Percentiles rank a stretch among this genome's conserved stretches.
These are phyloP conservation scores for Pseudogymnoascus sp. DNA, from an alignment of 2,329 filamentous ascomycete species.

Conservation along the genomic window DNA sequence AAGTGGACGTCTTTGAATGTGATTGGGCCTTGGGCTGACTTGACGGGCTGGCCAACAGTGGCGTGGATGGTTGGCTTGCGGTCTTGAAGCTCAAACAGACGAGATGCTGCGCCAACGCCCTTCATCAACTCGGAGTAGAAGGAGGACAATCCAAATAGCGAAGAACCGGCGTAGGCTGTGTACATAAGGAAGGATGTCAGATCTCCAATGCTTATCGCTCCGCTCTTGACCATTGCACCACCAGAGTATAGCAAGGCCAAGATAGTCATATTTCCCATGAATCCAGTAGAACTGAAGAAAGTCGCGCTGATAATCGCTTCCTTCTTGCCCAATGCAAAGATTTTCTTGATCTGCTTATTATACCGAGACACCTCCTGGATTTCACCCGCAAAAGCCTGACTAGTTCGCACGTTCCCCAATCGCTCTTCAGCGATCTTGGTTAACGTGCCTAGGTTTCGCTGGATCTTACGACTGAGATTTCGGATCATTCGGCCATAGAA, in stretches of 20 bases:
- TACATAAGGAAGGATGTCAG: conserved; percentile 98
- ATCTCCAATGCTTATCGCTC: conserved; percentile 81
- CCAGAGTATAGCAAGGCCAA: conserved; percentile 83
- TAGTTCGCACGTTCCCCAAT: conserved; percentile 93
- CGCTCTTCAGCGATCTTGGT: conserved; percentile 98
- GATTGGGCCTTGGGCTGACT: conserved; percentile 79
- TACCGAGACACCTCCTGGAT: conserved; percentile 84
- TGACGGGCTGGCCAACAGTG: conserved; percentile 70
- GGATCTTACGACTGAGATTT: conserved; percentile 83
- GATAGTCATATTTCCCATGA: conserved; percentile 95
- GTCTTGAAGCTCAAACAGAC: conserved; percentile 92
- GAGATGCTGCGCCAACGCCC: conserved; percentile 90
- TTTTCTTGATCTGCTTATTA: conserved; percentile 83
- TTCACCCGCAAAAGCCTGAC: conserved; percentile 92
- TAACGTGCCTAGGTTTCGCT: conserved; percentile 83
- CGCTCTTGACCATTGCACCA: conserved; percentile 78
- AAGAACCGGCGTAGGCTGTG: conserved; percentile 75
- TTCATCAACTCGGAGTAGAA: conserved; percentile 99
- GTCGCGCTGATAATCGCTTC: conserved; percentile 84
- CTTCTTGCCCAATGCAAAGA: conserved; percentile 77
- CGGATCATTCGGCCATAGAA: conserved; percentile 85
- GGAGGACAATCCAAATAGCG: conserved; percentile 84
- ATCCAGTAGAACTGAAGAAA: conserved; percentile 80
- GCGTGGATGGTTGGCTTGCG: conserved; percentile 77
- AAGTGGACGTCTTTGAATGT: conserved; percentile 80